Conservation (phyloP, 2,329 filamentous ascomycete species). For the Monosporascus sp. region DNA sequence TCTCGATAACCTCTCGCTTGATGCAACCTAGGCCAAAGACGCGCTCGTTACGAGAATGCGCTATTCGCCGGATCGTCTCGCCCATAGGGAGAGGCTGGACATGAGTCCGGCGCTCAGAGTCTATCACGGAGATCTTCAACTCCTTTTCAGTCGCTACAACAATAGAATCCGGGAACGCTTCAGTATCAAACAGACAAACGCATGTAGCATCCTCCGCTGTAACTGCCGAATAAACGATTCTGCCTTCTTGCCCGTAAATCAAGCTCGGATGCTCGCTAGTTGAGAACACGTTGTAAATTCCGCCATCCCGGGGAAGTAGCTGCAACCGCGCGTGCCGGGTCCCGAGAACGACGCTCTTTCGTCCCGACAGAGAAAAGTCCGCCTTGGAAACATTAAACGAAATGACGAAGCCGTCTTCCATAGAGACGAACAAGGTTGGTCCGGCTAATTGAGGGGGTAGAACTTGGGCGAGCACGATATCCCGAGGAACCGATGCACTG, state of each 20-base stretch:
- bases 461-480: conserved; percentile 73
- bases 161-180: conserved; percentile 75
- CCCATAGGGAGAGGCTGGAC: conserved; percentile 73
- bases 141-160: conserved; percentile 72
- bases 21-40: conserved; percentile 87
- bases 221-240: conserved; percentile 88
- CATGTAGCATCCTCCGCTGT: conserved; percentile 80
- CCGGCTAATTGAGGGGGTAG: conserved; percentile 52
- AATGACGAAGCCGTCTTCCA: conserved; percentile 88
- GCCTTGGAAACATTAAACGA: conserved; percentile 67
- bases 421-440: conserved; percentile 78
- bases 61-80: conserved; percentile 80
- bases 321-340: conserved; percentile 80
- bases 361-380: conserved; percentile 60
- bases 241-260: conserved; percentile 83
- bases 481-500: conserved; percentile 73
- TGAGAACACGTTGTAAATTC: conserved; percentile 77
- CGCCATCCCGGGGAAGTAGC: conserved; percentile 62
- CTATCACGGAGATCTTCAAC: conserved; percentile 74
- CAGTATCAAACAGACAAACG: conserved; percentile 76
- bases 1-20: conserved; percentile 62
- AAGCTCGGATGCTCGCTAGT: conserved; percentile 91
- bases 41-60: conserved; percentile 73
- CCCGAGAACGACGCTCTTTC: conserved; percentile 79
- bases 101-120: conserved; percentile 81